Percentiles rank a stretch among this genome's conserved stretches.
phyloP scores from a whole-genome alignment of 2,329 filamentous ascomycete genomes.

The Huntiella abstrusa region DNA sequence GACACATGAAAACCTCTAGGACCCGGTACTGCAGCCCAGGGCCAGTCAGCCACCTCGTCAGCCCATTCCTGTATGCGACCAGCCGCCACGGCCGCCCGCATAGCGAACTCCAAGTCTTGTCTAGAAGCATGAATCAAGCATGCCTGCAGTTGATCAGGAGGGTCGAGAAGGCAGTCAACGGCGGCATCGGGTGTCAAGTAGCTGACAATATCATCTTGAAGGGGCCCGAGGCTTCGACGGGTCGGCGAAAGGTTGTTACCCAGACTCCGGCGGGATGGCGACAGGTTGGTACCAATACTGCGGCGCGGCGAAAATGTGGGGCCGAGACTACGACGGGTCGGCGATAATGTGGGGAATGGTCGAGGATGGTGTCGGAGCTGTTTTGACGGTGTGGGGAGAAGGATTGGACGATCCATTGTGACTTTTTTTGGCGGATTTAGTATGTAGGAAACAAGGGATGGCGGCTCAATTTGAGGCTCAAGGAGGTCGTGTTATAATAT shows the following conservation, averaged over 20 bases:
- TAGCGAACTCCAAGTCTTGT: slow-evolving; percentile 51
- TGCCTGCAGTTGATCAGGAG: slow-evolving; percentile 31
- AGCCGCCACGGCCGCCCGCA: slow-evolving; percentile 50
- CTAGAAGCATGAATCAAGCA: slow-evolving; percentile 45
- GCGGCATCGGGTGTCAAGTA: slow-evolving; percentile 42
- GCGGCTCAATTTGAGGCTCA: background rate
- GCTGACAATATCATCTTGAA: slow-evolving; percentile 38
- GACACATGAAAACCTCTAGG: slow-evolving; percentile 32
- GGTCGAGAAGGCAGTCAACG: slow-evolving; percentile 38
- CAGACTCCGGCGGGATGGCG: too few species aligned
- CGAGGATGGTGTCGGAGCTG: slow-evolving; percentile 20
- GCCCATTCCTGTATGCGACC: slow-evolving; percentile 57
- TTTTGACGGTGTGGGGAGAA: slow-evolving; percentile 20
- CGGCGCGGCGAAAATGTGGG: too few species aligned
- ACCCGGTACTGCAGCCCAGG: slow-evolving; percentile 32
- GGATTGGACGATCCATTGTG: slow-evolving; percentile 12
- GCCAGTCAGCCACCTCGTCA: slow-evolving; percentile 45
- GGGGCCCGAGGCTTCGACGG: slow-evolving; percentile 18
- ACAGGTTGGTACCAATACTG: too few species aligned
- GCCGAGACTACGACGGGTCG: slow-evolving; percentile 23
- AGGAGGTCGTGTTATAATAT: too few species aligned
- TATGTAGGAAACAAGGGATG: background rate
- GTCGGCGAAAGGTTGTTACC: background rate
- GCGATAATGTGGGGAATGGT: slow-evolving; percentile 24
- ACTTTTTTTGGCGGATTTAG: background rate